These are phyloP conservation scores for Blastobotrys terrestris DNA, from an alignment of 805 yeast genomes.

Conservation along the genomic window DNA sequence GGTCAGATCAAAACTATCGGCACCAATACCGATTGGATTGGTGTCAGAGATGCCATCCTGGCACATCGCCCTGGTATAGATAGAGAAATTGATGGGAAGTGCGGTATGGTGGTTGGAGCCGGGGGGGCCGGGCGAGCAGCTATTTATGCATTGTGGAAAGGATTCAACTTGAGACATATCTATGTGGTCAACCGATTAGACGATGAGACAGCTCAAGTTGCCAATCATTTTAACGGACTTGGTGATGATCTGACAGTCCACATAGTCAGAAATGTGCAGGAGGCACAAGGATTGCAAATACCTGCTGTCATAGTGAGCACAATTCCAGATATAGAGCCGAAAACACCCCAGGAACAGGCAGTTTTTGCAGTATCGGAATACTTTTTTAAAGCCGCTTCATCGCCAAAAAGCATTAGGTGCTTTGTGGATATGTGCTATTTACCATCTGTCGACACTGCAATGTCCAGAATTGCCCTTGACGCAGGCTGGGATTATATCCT, in stretches of 20 bases:
- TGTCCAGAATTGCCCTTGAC: not conserved
- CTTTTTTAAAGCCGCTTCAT: not conserved
- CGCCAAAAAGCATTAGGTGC: not conserved
- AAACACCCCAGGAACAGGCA: not conserved
- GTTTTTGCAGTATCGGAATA: not conserved
- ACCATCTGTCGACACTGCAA: not conserved
- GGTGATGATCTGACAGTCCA: not conserved
- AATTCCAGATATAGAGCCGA: not conserved
- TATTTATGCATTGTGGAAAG: not conserved
- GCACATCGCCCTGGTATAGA: not conserved
- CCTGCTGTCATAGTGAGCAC: not conserved
- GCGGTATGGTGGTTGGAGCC: not conserved
- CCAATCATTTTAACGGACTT: not conserved
- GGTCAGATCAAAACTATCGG: not conserved
- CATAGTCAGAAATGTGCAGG: not conserved
- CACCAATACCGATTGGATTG: not conserved
- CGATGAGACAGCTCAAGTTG: not conserved
- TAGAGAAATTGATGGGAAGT: not conserved
- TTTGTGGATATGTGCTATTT: not conserved
- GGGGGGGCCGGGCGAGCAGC: not conserved
- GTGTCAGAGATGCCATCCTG: not conserved
- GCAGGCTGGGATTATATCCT: not conserved
- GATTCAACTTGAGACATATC: not conserved
- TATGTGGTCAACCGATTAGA: not conserved
- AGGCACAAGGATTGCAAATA: not conserved